Evolutionary conservation across 441 rosid species (phyloP), one percentile per base, ranked within the genome.

Genomic region (Jatropha podagrica): DNA sequence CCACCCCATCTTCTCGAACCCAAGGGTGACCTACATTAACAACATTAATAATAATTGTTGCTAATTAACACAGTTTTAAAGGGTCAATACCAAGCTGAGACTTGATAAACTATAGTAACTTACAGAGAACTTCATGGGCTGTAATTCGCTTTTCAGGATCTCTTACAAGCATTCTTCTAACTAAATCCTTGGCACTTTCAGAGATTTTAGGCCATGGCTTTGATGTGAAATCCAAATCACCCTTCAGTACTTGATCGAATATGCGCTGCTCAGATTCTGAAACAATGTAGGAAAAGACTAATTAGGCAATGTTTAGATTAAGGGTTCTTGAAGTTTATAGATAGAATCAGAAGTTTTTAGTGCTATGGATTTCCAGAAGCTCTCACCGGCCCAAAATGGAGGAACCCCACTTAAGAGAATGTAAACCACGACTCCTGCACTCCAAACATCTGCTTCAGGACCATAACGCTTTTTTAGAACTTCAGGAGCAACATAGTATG

Each of bases 401-500:
- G 99, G 99, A 2, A 94, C 99, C 5, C 99, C 99, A 73, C 95
- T 76, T 32, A 96, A 84, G 76, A 96, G 84, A 69, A 96, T 96
- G 76, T 96, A 96, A 70, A 90, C 81, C 67, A 96, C 91, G 73
- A 94, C 99, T 56, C 99, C 99, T 54, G 97, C 98, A 84, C 99
- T 96, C 98, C 98, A 96, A 59, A 96, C 92, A 87, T 96, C 99
- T 75, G 97, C 91, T 77, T 89, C 91, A n/a, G 88, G 93, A 76
- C 98, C 97, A 78, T 96, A 96, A 72, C 80, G 86, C 81, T 94
- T 96, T 77, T 82, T 71, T 76, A 96, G 82, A 46, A 96, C 95
- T 87, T 96, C 99, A 5, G 99, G 99, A 46, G 99, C 99, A 61
- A 96, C 99, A 72, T 96, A 96, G 69, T 94, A 96, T 41, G 98